A percentile compares a stretch with the other conserved stretches of the same genome.
These are phyloP conservation scores for Elsinoe arachidis DNA, from an alignment of 2,329 filamentous ascomycete species.

Conservation along the genomic window DNA sequence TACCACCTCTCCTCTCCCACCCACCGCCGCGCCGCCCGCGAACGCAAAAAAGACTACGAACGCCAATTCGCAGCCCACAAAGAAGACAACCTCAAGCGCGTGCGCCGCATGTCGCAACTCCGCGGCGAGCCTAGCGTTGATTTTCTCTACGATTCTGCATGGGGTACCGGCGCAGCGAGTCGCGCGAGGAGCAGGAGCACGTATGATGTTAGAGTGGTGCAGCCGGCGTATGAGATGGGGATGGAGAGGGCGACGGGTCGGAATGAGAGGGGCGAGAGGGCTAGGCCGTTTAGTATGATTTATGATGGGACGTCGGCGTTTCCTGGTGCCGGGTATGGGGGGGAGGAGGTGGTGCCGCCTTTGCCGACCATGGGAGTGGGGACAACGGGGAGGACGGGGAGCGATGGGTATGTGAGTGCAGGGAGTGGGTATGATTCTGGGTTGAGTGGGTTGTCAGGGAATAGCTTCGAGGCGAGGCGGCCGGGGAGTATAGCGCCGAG, in stretches of 20 bases:
- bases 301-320: conserved; percentile 1
- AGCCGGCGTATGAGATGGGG: background rate
- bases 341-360: background rate
- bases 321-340: background rate
- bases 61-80: background rate
- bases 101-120: conserved; percentile 12
- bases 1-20: conserved; percentile 6
- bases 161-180: conserved; percentile 4
- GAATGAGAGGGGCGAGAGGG: background rate
- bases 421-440: background rate
- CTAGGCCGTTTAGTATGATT: conserved; percentile 7
- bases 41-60: conserved; percentile 9
- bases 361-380: background rate
- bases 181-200: background rate
- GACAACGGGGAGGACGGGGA: background rate
- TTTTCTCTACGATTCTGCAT: conserved; percentile 11
- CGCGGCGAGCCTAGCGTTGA: conserved; percentile 4
- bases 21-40: conserved; percentile 5
- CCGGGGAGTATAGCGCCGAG: conserved; percentile 6
- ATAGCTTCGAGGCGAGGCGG: conserved; percentile 9
- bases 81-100: conserved; percentile 11
- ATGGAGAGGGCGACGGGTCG: background rate
- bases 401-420: background rate
- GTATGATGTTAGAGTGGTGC: background rate
- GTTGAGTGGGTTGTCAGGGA: background rate